Base-by-base conservation (phyloP, 352 stramenopile genomes). In the Phytophthora melonis region DNA sequence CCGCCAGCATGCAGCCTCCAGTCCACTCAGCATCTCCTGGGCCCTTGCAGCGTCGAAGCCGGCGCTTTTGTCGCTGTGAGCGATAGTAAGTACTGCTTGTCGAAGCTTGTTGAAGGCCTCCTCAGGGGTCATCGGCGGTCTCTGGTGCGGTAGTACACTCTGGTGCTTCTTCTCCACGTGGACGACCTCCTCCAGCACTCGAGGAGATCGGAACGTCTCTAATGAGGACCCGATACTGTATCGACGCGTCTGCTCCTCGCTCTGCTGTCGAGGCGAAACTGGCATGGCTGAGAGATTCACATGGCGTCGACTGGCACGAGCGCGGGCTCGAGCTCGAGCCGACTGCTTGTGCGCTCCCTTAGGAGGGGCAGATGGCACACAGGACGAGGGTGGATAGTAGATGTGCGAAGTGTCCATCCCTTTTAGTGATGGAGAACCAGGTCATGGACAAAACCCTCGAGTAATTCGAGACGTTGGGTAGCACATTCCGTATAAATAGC, bases 1-100 rank as follows among this genome's bases (percentile, higher is more conserved):
- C 27, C 71, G 69, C 79, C 79, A 89, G 25, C 82, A 89, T 23
- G 82, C 82, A 32, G 59, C 52, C 56, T 81, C 73, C n/a, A 87
- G 45, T 10, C 61, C 68, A 59, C 19, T 19, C 0, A 87, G 47
- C 21, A 87, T 41, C 58, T 77, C 59, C 21, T 59, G 60, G 39
- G 57, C 59, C 52, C 34, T 43, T 14, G n/a, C 14, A n/a, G 59
- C 43, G 49, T 68, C 21, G 3, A 70, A 53, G 27, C 0, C 3
- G 23, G n/a, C 3, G 11, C 23, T 23, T 50, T 78, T 65, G 14
- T 34, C 58, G 21, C 16, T 41, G 6, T 56, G 27, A 2, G 45
- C 13, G 11, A 30, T 27, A 18, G 43, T 43, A 27, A 32, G 60
- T 55, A 68, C 57, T 52, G 59, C 50, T 39, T 73, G 66, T 53